A percentile compares a stretch with the other conserved stretches of the same genome.
Evolutionary conservation across 352 stramenopile genomes (phyloP).

Genomic region (Thalassiosira mediterranea): DNA sequence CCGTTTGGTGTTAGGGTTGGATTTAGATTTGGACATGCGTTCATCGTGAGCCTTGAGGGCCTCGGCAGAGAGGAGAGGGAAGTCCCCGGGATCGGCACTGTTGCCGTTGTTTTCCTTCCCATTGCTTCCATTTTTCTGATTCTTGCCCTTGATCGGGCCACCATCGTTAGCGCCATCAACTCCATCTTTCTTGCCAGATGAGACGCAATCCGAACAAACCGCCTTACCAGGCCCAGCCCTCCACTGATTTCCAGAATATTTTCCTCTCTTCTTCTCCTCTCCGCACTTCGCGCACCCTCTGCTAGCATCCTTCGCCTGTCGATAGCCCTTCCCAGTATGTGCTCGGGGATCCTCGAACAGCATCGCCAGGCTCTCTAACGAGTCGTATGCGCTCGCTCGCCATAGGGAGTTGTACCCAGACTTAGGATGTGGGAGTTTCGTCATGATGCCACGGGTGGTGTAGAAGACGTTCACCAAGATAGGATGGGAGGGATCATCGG

Average conservation of each 20-base stretch:
- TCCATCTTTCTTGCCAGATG: not conserved
- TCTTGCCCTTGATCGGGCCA: not conserved
- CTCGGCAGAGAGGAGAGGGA: not conserved
- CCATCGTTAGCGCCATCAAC: not conserved
- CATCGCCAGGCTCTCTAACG: conserved; percentile 24
- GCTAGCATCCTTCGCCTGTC: conserved; percentile 31
- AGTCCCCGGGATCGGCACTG: conserved; percentile 2
- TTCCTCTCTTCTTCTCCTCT: conserved; percentile 16
- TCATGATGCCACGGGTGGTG: conserved; percentile 53
- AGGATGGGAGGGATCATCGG: conserved; percentile 10
- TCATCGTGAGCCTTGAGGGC: conserved; percentile 20
- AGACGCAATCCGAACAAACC: conserved; percentile 26
- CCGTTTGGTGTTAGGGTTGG: conserved; percentile 14
- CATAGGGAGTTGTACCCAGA: conserved; percentile 35
- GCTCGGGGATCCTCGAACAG: conserved; percentile 40
- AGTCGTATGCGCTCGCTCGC: conserved; percentile 35
- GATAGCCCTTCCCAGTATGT: conserved; percentile 43
- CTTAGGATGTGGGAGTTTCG: conserved; percentile 32
- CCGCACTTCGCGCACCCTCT: conserved; percentile 29
- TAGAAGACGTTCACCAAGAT: conserved; percentile 53
- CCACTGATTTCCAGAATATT: conserved; percentile 40
- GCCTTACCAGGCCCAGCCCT: conserved; percentile 19
- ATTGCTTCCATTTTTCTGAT: conserved; percentile 6
- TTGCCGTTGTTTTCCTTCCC: not conserved
- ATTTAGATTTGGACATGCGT: conserved; percentile 1